These are phyloP conservation scores for Coemansia sp. DNA, from an alignment of 192 early-diverging fungal species.

Conservation along the genomic window DNA sequence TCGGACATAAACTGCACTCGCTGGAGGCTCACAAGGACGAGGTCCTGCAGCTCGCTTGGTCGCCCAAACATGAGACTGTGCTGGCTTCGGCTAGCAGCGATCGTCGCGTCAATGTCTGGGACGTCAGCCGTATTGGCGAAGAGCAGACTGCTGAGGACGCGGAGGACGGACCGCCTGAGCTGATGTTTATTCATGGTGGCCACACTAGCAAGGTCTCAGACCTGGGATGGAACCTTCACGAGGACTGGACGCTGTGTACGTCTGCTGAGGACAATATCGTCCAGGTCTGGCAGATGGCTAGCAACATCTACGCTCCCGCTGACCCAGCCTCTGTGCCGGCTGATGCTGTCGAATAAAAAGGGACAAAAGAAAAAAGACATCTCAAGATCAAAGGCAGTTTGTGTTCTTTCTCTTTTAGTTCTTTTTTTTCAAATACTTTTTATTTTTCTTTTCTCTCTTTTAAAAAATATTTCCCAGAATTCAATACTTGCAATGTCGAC, in stretches of 20 bases:
- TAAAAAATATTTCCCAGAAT: not conserved
- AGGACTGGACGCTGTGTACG: constrained; percentile 93
- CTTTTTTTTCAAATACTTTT: not conserved
- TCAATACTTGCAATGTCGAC: constrained; percentile 37
- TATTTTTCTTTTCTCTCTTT: not conserved
- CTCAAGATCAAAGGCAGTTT: not conserved
- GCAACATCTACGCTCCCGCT: constrained; percentile 56
- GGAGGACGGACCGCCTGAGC: constrained; percentile 97
- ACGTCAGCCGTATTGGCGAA: constrained; percentile 90
- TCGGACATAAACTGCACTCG: constrained; percentile 81
- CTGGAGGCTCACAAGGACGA: constrained; percentile 91
- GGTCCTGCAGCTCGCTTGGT: constrained; percentile 92
- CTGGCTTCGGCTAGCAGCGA: constrained; percentile 91
- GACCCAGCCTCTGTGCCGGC: constrained; percentile 41
- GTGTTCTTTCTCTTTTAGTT: constrained; percentile 7
- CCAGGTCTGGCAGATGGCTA: constrained; percentile 99
- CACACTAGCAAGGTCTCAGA: constrained; percentile 97
- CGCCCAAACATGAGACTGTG: constrained; percentile 89
- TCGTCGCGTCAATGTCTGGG: constrained; percentile 93
- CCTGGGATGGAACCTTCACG: constrained; percentile 92
- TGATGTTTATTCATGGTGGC: constrained; percentile 98
- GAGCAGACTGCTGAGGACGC: constrained; percentile 94
- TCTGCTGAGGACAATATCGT: constrained; percentile 97
- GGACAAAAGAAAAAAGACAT: no score
- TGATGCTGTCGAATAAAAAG: constrained; percentile 30